These are phyloP conservation scores for Coniella vitis DNA, from an alignment of 2,329 filamentous ascomycete species.

Conservation along the genomic window DNA sequence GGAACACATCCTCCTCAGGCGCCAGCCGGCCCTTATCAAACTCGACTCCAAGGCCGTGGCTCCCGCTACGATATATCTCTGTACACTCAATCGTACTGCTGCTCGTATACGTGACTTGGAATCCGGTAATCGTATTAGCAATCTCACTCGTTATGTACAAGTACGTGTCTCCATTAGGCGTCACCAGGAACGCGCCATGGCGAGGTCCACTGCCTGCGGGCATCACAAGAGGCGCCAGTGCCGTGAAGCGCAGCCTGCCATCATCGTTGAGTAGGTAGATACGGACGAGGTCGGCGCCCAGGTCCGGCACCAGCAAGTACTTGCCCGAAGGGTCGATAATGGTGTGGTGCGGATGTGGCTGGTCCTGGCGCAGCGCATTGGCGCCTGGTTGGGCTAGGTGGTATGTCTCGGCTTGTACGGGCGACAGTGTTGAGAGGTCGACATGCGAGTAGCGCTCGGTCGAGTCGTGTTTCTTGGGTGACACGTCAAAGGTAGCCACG, in stretches of 20 bases:
- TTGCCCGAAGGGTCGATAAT: conserved; percentile 56
- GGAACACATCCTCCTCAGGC: neutral
- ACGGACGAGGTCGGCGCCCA: conserved; percentile 57
- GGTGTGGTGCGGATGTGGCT: conserved; percentile 58
- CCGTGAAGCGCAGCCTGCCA: conserved; percentile 33
- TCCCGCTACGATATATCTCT: conserved; percentile 40
- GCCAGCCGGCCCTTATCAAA: neutral
- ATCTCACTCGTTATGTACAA: conserved; percentile 59
- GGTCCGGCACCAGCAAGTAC: conserved; percentile 59
- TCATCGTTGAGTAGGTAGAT: conserved; percentile 46
- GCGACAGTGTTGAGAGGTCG: conserved; percentile 28
- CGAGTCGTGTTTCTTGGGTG: too few relatives aligned
- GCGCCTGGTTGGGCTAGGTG: conserved; percentile 31
- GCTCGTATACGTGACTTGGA: conserved; percentile 44
- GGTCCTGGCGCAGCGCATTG: conserved; percentile 42
- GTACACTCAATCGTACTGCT: conserved; percentile 36
- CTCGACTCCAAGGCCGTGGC: conserved; percentile 40
- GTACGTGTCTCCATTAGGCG: conserved; percentile 35
- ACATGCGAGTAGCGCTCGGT: conserved; percentile 17
- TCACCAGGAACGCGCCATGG: conserved; percentile 53
- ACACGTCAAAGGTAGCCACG: conserved; percentile 38
- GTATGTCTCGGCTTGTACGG: conserved; percentile 34
- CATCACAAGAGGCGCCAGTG: conserved; percentile 33
- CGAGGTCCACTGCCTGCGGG: conserved; percentile 55
- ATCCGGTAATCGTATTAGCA: conserved; percentile 48